These are phyloP conservation scores for Colletotrichum falcatum DNA, from an alignment of 2,329 filamentous ascomycete genomes.

Conservation along the genomic window DNA sequence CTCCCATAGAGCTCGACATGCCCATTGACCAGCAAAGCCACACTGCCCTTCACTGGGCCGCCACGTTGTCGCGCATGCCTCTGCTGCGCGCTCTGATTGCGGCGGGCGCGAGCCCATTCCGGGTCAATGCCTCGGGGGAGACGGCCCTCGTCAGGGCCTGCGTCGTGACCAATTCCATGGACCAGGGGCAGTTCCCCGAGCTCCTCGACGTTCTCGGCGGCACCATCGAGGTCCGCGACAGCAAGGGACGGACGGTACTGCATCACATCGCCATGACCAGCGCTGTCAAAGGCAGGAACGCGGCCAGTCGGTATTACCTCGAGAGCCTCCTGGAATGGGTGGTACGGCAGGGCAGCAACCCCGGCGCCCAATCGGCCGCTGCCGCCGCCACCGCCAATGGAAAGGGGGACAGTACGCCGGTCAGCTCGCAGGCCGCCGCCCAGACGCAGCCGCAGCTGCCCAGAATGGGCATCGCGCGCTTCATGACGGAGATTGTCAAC, in stretches of 20 bases:
- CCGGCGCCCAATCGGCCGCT: constrained; percentile 61
- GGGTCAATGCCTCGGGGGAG: constrained; percentile 90
- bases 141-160: constrained; percentile 94
- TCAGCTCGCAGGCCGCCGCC: constrained; percentile 53
- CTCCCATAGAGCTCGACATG: constrained; percentile 86
- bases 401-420: constrained; percentile 49
- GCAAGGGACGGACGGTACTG: constrained; percentile 89
- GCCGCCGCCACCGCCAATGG: constrained; percentile 45
- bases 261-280: constrained; percentile 98
- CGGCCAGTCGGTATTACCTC: constrained; percentile 94
- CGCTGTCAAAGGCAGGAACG: constrained; percentile 91
- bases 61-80: constrained; percentile 87
- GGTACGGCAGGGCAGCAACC: constrained; percentile 81
- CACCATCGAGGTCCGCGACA: constrained; percentile 90
- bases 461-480: constrained; percentile 88
- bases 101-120: constrained; percentile 86
- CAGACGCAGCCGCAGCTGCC: constrained; percentile 55
- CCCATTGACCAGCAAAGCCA: constrained; percentile 91
- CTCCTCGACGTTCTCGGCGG: constrained; percentile 88
- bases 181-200: constrained; percentile 90
- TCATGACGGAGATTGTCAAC: constrained; percentile 98
- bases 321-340: constrained; percentile 96
- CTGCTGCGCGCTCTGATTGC: constrained; percentile 84
- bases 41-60: constrained; percentile 95
- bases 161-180: constrained; percentile 92